Conservation (phyloP, 2,329 filamentous ascomycete genomes). For the Hypoxylon sp. region DNA sequence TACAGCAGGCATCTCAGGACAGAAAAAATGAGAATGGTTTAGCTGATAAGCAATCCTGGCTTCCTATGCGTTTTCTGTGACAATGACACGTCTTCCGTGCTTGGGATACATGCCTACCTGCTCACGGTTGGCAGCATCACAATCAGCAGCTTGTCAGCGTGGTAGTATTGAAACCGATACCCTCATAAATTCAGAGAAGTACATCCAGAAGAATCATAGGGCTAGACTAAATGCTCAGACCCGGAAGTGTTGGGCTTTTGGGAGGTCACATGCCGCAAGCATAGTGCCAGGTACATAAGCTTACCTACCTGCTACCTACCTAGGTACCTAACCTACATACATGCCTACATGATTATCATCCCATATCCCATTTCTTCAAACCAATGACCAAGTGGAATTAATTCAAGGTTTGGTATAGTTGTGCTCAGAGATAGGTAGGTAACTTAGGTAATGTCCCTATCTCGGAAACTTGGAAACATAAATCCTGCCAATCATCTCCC, state of each 20-base stretch:
- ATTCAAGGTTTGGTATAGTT: not conserved
- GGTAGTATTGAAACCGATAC: not conserved
- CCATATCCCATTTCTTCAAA: not conserved
- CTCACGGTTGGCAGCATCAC: not conserved
- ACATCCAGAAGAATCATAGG: not conserved
- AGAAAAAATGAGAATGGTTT: constrained; percentile 52
- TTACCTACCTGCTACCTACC: too few relatives aligned
- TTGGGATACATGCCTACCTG: not conserved
- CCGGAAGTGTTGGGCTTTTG: constrained; percentile 4
- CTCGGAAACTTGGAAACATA: constrained; percentile 3
- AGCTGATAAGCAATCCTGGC: constrained; percentile 52
- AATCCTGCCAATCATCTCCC: constrained; percentile 20
- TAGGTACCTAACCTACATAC: too few relatives aligned
- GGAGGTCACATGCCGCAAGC: constrained; percentile 16
- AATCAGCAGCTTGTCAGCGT: not conserved
- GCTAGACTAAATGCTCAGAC: not conserved
- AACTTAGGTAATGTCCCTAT: not conserved
- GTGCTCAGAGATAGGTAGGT: not conserved
- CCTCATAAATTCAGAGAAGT: not conserved
- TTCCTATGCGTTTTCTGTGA: constrained; percentile 18
- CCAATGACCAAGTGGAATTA: not conserved
- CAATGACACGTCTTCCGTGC: constrained; percentile 1
- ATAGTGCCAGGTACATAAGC: not conserved
- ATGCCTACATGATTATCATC: not conserved
- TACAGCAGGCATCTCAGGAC: constrained; percentile 52